These are phyloP conservation scores for Backusella australiensis DNA, from an alignment of 192 early-diverging fungal species.

Conservation along the genomic window DNA sequence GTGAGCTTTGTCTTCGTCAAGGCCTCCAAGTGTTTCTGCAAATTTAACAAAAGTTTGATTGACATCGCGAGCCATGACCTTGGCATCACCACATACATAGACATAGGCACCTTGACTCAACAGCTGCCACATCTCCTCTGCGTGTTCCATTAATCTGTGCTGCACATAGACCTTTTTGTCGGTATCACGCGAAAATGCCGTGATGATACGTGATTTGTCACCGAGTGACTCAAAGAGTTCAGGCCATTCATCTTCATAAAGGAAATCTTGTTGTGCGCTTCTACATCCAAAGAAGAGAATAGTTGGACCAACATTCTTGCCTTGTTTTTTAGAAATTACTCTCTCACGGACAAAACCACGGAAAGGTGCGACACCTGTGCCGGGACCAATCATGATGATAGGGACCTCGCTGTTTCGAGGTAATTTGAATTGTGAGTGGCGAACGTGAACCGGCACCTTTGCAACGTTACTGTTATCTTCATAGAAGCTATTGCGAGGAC, in stretches of 20 bases:
- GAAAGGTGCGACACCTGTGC: constrained; percentile 98
- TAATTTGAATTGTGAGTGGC: constrained; percentile 84
- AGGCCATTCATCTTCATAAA: constrained; percentile 84
- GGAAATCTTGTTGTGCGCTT: constrained; percentile 75
- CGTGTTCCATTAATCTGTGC: constrained; percentile 74
- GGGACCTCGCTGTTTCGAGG: constrained; percentile 73
- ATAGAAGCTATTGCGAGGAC: constrained; percentile 33
- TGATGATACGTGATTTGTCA: constrained; percentile 67
- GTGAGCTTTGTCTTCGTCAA: constrained; percentile 64
- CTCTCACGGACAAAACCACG: constrained; percentile 93
- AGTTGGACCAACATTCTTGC: constrained; percentile 72
- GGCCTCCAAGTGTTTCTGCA: constrained; percentile 63
- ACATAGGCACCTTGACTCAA: constrained; percentile 72
- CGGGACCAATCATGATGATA: constrained; percentile 95
- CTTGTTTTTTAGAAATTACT: constrained; percentile 53
- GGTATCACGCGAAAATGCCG: constrained; percentile 85
- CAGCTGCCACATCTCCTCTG: constrained; percentile 77
- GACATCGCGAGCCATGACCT: constrained; percentile 95
- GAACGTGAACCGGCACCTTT: constrained; percentile 84
- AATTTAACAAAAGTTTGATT: constrained; percentile 62
- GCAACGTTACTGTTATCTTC: constrained; percentile 17
- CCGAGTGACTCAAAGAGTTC: constrained; percentile 57
- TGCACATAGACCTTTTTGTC: constrained; percentile 92
- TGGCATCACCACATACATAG: constrained; percentile 96
- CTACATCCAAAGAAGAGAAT: constrained; percentile 95